Evolutionary conservation across 1,139 yeast species (phyloP).

Genomic region (Eremothecium coryli): DNA sequence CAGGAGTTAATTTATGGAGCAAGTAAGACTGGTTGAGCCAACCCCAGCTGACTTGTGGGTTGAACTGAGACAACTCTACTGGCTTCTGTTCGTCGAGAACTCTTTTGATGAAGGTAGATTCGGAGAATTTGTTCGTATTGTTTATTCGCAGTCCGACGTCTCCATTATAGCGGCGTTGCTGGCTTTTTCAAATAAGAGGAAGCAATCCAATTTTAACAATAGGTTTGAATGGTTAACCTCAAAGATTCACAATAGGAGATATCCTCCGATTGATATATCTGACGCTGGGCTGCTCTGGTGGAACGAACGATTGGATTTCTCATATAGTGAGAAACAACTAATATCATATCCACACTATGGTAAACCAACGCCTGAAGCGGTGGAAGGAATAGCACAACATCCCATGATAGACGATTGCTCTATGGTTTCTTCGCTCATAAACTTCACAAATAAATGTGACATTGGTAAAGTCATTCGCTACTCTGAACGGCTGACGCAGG

Average conservation of each 20-base stretch:
- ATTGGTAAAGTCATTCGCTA: conserved; percentile 18
- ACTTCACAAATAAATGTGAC: conserved; percentile 11
- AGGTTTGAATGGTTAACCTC: conserved; percentile 42
- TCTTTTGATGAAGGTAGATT: conserved; percentile 5
- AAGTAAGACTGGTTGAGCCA: too few species aligned
- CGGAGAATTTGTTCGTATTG: conserved; percentile 5
- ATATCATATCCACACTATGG: conserved; percentile 15
- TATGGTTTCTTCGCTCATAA: conserved; percentile 57
- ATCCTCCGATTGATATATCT: conserved; percentile 32
- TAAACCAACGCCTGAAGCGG: conserved; percentile 15
- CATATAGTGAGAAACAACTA: conserved; percentile 10
- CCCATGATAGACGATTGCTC: conserved; percentile 73
- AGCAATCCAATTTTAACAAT: conserved; percentile 18
- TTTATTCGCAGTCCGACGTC: conserved; percentile 12
- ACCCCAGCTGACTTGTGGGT: conserved; percentile 13
- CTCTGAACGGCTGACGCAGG: conserved; percentile 28
- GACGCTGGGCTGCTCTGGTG: conserved; percentile 18
- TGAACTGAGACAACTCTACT: conserved; percentile 12
- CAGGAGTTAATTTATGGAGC: too few species aligned
- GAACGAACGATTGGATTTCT: conserved; percentile 10
- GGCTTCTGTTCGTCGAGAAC: conserved; percentile 8
- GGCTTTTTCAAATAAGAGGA: conserved; percentile 12
- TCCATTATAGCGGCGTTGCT: conserved; percentile 14
- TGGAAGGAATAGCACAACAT: conserved; percentile 28
- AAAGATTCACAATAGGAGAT: conserved; percentile 26